Base-by-base conservation (phyloP, 176 grass and related monocot genomes). In the Bolboschoenus planiculmis region DNA sequence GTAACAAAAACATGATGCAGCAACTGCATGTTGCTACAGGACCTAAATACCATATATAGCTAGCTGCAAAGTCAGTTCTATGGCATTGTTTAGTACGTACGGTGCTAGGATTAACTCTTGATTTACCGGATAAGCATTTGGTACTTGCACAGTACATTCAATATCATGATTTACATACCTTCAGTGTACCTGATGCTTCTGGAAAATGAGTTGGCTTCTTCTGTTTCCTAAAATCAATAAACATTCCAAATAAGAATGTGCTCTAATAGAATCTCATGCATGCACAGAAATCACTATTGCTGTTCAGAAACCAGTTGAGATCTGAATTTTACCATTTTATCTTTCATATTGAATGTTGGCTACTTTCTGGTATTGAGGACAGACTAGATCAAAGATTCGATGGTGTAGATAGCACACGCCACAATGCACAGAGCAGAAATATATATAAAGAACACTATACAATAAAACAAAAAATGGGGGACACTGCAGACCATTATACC, bases 121-220 rank as follows among this genome's bases (percentile, higher is more conserved):
- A 61, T 24, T 63, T 68, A 39, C 34, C 39, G 35, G 23, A 76
- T 47, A 31, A 76, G 44, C 44, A 76, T 76, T 26, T 30, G 26
- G 43, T 76, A 51, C 43, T 50, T 76, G 26, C 46, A 51, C 0
- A 18, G 42, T 76, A 31, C 5, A 8, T 50, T 31, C 26, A 9
- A 16, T 76, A 76, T 76, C 42, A 75, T 46, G 13, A 75, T 50
- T 30, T 50, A 20, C 44, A 30, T 76, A 76, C 72, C 72, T 76
- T 74, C 11, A 6, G 40, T 46, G 23, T 51, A 76, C 24, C 72
- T 31, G 26, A 76, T 29, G 72, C 23, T 76, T 76, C 44, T 50
- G 72, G 6, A 76, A 24, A 29, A 29, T 76, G 72, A 76, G 5
- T 18, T 16, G 44, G 44, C 44, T 76, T 76, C 43, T 76, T 51